Evolutionary conservation across 352 stramenopile species (phyloP).

Genomic region (Phytophthora meadii): DNA sequence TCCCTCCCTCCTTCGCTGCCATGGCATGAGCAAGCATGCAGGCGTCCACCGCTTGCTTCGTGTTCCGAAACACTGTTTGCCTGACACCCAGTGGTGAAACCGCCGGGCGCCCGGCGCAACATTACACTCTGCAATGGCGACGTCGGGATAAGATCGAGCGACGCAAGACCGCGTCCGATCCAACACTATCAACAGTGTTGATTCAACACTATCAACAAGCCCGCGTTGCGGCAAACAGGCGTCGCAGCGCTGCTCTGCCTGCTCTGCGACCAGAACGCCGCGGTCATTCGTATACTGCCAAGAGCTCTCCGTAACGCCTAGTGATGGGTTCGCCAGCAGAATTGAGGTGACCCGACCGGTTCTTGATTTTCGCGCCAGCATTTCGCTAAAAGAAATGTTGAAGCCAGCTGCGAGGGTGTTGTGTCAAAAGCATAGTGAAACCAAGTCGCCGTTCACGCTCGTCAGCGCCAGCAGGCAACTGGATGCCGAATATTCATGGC

Average conservation of each 20-base stretch:
- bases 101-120: neutral
- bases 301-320: constrained; percentile 23
- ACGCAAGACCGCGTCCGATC: neutral
- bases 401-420: constrained; percentile 9
- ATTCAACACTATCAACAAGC: neutral
- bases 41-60: too few relatives aligned
- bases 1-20: too few relatives aligned
- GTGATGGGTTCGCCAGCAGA: constrained; percentile 1
- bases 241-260: neutral
- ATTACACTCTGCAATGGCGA: neutral
- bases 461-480: constrained; percentile 15
- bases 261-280: neutral
- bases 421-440: constrained; percentile 5
- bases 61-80: too few relatives aligned
- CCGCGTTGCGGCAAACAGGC: constrained; percentile 3
- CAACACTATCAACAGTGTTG: neutral
- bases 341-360: too few relatives aligned
- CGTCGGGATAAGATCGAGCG: neutral
- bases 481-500: constrained; percentile 19
- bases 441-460: constrained; percentile 6
- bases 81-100: constrained; percentile 12
- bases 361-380: neutral
- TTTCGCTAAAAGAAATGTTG: constrained; percentile 8
- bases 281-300: constrained; percentile 20
- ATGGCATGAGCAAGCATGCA: too few relatives aligned